Conservation (phyloP, 805 yeast genomes). For the Soucietia sequanensis region DNA sequence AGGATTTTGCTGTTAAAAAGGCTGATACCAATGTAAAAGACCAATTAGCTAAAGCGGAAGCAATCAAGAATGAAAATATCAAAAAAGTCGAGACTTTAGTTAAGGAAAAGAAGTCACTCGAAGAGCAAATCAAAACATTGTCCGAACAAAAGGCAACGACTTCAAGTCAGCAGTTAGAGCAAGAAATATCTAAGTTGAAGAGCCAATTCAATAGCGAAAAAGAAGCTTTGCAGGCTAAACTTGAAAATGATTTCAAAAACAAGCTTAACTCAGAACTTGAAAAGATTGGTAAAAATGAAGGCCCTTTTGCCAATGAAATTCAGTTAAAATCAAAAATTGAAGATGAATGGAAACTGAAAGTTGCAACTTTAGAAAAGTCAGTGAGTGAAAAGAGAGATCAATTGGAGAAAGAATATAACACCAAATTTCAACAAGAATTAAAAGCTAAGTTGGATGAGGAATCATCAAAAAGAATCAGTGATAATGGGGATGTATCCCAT, state of each 20-base stretch:
- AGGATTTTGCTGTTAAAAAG: constrained; percentile 7
- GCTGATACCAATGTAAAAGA: background rate
- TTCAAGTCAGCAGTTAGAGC: constrained; percentile 11
- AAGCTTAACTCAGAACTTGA: constrained; percentile 32
- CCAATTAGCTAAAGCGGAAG: constrained; percentile 9
- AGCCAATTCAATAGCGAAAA: constrained; percentile 18
- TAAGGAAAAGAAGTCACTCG: constrained; percentile 11
- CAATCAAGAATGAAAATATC: constrained; percentile 8
- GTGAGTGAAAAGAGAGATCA: constrained; percentile 23
- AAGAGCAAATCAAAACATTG: constrained; percentile 8
- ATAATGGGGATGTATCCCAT: constrained; percentile 1
- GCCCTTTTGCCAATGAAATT: constrained; percentile 15
- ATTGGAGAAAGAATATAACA: constrained; percentile 35
- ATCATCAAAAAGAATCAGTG: too few relatives aligned
- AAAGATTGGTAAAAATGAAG: constrained; percentile 24
- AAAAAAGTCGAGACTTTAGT: constrained; percentile 10
- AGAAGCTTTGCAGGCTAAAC: constrained; percentile 9
- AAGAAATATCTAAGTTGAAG: constrained; percentile 6
- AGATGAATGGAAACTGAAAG: constrained; percentile 18
- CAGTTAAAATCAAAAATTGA: constrained; percentile 25
- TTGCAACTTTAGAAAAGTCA: constrained; percentile 15
- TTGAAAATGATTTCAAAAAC: constrained; percentile 18
- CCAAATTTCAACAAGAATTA: constrained; percentile 23
- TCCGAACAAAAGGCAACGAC: constrained; percentile 1
- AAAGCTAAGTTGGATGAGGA: constrained; percentile 15